phyloP scores from a whole-genome alignment of 306 rosid species.

The Castanea sativa region DNA sequence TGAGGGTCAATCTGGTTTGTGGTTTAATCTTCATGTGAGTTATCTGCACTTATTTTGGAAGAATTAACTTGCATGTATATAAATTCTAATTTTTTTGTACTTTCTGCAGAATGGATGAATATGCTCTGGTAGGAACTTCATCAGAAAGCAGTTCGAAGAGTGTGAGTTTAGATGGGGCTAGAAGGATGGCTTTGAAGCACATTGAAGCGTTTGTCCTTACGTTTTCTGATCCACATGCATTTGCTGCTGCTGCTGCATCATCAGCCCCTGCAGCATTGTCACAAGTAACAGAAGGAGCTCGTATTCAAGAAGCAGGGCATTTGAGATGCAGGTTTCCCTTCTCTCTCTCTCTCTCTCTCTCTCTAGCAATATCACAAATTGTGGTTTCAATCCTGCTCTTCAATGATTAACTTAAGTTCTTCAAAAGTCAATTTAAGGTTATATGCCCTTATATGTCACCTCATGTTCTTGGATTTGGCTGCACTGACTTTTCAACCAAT shows the following conservation, averaged over 20 bases:
- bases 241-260: slow-evolving; percentile 85
- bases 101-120: slow-evolving; percentile 94
- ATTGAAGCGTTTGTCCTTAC: slow-evolving; percentile 81
- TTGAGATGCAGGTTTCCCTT: slow-evolving; percentile 88
- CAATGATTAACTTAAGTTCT: no score
- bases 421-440: no score
- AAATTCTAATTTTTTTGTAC: slow-evolving; percentile 15
- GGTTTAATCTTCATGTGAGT: not conserved
- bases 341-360: slow-evolving; percentile 6
- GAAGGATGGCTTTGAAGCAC: slow-evolving; percentile 92
- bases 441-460: no score
- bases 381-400: not conserved
- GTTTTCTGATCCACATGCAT: slow-evolving; percentile 88
- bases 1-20: not conserved
- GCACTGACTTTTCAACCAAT: no score
- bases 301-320: slow-evolving; percentile 98
- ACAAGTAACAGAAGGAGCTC: slow-evolving; percentile 89
- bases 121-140: slow-evolving; percentile 61
- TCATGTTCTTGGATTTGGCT: no score
- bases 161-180: slow-evolving; percentile 91
- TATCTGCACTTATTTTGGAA: not conserved
- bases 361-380: not conserved
- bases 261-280: slow-evolving; percentile 88
- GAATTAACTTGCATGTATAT: not conserved
- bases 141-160: slow-evolving; percentile 82